A percentile compares a stretch with the other conserved stretches of the same genome.
Evolutionary conservation across 2,329 filamentous ascomycete genomes (phyloP).

Genomic region (Elsinoe arachidis): DNA sequence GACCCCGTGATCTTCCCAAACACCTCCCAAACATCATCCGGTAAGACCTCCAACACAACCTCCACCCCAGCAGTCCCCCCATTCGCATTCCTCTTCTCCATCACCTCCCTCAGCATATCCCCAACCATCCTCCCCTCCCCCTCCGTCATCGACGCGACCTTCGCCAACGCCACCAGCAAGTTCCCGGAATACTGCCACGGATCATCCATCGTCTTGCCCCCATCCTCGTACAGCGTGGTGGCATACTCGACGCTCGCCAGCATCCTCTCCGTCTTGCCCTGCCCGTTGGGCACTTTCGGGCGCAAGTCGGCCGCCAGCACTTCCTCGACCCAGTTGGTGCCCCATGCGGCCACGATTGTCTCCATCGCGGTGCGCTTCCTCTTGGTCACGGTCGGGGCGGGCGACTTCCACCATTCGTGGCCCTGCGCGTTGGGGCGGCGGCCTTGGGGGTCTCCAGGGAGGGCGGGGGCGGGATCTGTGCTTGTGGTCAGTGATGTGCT

Average conservation of each 20-base stretch:
- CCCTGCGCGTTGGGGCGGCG: not conserved
- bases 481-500: not conserved
- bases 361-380: not conserved
- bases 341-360: not conserved
- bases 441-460: not conserved
- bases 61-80: not conserved
- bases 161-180: not conserved
- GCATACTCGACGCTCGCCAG: not conserved
- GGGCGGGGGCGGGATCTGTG: not conserved
- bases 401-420: not conserved
- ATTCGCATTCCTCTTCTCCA: not conserved
- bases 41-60: not conserved
- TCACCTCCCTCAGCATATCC: not conserved
- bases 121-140: not conserved
- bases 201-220: not conserved
- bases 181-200: not conserved
- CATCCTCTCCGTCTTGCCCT: not conserved
- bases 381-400: not conserved
- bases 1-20: not conserved
- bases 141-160: not conserved
- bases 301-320: not conserved
- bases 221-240: not conserved
- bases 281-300: not conserved
- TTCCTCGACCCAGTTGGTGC: not conserved
- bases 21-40: not conserved